Conservation (phyloP, 495 filamentous ascomycete genomes). For the Tuber calosporum region DNA sequence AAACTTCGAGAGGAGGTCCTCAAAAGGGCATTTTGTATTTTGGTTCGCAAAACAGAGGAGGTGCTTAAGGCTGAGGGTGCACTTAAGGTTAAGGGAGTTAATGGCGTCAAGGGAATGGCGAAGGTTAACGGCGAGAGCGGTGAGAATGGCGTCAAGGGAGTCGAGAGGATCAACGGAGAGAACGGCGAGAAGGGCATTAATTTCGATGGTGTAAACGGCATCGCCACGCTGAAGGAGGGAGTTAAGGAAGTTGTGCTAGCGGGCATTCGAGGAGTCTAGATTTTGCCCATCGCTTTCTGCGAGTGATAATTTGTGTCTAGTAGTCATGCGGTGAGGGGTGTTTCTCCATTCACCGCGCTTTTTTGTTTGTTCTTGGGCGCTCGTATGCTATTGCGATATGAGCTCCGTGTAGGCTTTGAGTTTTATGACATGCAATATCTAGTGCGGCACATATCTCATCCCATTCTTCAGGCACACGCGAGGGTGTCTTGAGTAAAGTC, state of each 20-base stretch:
- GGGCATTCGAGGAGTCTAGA: not conserved
- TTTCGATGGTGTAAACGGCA: not conserved
- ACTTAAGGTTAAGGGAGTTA: not conserved
- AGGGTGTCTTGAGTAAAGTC: too few relatives aligned
- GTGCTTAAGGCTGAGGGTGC: conserved; percentile 41
- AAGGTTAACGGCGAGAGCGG: not conserved
- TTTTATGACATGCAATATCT: too few relatives aligned
- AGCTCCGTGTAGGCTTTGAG: too few relatives aligned
- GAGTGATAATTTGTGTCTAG: not conserved
- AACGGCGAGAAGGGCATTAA: not conserved
- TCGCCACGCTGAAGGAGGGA: not conserved
- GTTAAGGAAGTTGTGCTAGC: not conserved
- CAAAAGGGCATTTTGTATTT: conserved; percentile 65
- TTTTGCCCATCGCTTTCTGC: not conserved
- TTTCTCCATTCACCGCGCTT: not conserved
- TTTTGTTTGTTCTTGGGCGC: not conserved
- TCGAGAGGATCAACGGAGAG: not conserved
- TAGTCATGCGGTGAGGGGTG: not conserved
- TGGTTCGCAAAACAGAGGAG: conserved; percentile 63
- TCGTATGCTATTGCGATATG: not conserved
- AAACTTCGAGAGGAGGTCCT: conserved; percentile 64
- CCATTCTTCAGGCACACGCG: too few relatives aligned
- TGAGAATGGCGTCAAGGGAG: not conserved
- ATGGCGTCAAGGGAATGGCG: not conserved
- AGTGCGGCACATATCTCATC: too few relatives aligned